Evolutionary conservation across 2,329 filamentous ascomycete genomes (phyloP).

Genomic region (Colletotrichum ledebouriae): DNA sequence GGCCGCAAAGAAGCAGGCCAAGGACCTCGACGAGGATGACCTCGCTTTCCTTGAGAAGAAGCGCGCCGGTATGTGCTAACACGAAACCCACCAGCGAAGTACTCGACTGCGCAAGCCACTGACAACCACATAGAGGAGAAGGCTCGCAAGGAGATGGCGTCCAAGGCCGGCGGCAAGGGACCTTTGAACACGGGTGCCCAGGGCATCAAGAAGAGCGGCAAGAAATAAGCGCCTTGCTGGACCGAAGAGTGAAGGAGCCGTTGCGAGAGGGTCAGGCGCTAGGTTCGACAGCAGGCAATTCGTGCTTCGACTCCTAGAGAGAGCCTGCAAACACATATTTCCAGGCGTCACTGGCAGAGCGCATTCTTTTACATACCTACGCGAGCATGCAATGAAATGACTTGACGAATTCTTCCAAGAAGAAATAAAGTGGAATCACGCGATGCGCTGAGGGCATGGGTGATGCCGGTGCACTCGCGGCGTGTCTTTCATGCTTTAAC

Average conservation of each 20-base stretch:
- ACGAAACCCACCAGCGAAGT: not conserved
- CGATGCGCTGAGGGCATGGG: constrained; percentile 17
- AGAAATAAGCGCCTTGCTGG: constrained; percentile 76
- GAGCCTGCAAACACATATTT: not conserved
- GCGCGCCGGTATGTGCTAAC: constrained; percentile 76
- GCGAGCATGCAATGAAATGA: constrained; percentile 41
- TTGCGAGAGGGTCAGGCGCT: not conserved
- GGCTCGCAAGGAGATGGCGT: constrained; percentile 86
- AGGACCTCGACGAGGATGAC: constrained; percentile 90
- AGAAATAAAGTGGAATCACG: not conserved
- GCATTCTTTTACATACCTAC: constrained; percentile 38
- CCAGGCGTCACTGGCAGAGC: constrained; percentile 17
- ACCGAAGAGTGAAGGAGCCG: not conserved
- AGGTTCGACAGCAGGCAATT: not conserved
- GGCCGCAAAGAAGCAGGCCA: constrained; percentile 86
- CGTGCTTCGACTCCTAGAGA: not conserved
- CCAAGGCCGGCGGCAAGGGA: constrained; percentile 87
- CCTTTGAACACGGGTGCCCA: constrained; percentile 86
- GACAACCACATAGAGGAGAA: constrained; percentile 74
- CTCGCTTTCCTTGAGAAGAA: constrained; percentile 86
- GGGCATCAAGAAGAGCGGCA: constrained; percentile 98
- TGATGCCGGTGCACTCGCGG: constrained; percentile 25
- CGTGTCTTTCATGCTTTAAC: constrained; percentile 17
- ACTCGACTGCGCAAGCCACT: constrained; percentile 1
- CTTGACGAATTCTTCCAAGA: constrained; percentile 1